These are phyloP conservation scores for Jamesozyma rosinii DNA, from an alignment of 805 yeast species.

Conservation along the genomic window DNA sequence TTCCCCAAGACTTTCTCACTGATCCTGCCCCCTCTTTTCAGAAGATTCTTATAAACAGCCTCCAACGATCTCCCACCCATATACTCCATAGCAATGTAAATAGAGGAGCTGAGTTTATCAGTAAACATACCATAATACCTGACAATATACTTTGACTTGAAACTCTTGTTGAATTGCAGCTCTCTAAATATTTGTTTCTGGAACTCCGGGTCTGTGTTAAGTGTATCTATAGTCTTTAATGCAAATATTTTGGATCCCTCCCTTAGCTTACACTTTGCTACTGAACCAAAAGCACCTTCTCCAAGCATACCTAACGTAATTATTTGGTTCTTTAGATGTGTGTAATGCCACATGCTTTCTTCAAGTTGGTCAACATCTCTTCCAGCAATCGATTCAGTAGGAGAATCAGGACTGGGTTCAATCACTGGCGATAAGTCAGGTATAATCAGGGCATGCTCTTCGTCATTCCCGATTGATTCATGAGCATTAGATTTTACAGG, in stretches of 20 bases:
- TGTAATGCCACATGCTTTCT: slow-evolving; percentile 64
- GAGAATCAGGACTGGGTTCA: not conserved
- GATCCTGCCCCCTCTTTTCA: slow-evolving; percentile 68
- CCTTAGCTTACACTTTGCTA: slow-evolving; percentile 61
- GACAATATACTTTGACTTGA: slow-evolving; percentile 77
- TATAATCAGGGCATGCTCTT: not conserved
- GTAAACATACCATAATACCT: slow-evolving; percentile 87
- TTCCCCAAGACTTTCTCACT: slow-evolving; percentile 90
- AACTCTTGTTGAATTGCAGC: slow-evolving; percentile 75
- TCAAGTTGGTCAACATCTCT: slow-evolving; percentile 48
- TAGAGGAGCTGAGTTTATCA: slow-evolving; percentile 65
- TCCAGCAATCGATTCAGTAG: not conserved
- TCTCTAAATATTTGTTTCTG: slow-evolving; percentile 89
- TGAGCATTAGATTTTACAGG: slow-evolving; percentile 5
- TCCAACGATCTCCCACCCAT: slow-evolving; percentile 92
- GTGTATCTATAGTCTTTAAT: slow-evolving; percentile 44
- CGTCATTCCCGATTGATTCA: not conserved
- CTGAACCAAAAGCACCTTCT: slow-evolving; percentile 93
- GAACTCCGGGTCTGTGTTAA: slow-evolving; percentile 60
- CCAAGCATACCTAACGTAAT: slow-evolving; percentile 67
- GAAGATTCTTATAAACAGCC: slow-evolving; percentile 75
- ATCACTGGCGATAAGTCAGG: not conserved
- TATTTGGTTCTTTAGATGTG: slow-evolving; percentile 46
- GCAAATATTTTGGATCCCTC: slow-evolving; percentile 67
- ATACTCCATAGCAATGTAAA: slow-evolving; percentile 93